phyloP scores from a whole-genome alignment of 768 basidiomycete species.

The Kwoniella newhampshirensis region DNA sequence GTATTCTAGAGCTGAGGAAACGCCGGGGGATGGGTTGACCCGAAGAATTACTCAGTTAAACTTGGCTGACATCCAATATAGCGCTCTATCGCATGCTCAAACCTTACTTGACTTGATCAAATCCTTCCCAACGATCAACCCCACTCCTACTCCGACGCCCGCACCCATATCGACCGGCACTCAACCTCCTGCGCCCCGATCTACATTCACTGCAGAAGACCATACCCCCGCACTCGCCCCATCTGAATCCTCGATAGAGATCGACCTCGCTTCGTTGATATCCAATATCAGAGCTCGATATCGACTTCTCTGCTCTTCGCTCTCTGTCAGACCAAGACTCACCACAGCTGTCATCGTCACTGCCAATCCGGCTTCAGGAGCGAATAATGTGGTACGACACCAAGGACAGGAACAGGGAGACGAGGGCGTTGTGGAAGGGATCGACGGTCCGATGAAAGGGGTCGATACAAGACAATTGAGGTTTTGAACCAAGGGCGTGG shows the following conservation, averaged over 20 bases:
- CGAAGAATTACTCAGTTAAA: too few species aligned
- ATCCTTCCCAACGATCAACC: conserved; percentile 76
- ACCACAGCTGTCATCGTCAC: conserved; percentile 15
- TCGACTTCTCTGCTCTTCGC: conserved; percentile 75
- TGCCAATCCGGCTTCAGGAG: conserved; percentile 2
- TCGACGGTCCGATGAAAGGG: conserved; percentile 49
- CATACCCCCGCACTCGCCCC: neutral
- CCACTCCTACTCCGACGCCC: conserved; percentile 53
- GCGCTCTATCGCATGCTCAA: conserved; percentile 61
- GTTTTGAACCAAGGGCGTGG: conserved; percentile 44
- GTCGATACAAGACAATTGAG: conserved; percentile 45
- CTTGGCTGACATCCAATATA: conserved; percentile 5
- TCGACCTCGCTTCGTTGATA: conserved; percentile 73
- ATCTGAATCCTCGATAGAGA: conserved; percentile 9
- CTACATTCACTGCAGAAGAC: neutral
- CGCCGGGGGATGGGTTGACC: too few species aligned
- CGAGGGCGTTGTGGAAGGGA: conserved; percentile 25
- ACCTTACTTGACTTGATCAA: conserved; percentile 70
- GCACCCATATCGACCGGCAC: conserved; percentile 1
- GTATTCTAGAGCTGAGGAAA: neutral
- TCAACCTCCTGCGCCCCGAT: neutral
- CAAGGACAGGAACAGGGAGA: neutral
- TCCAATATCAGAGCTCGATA: conserved; percentile 84
- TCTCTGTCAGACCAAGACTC: conserved; percentile 64
- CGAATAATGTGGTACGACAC: neutral